These are phyloP conservation scores for Suillus cothurnatus DNA, from an alignment of 768 basidiomycete genomes.

Conservation along the genomic window DNA sequence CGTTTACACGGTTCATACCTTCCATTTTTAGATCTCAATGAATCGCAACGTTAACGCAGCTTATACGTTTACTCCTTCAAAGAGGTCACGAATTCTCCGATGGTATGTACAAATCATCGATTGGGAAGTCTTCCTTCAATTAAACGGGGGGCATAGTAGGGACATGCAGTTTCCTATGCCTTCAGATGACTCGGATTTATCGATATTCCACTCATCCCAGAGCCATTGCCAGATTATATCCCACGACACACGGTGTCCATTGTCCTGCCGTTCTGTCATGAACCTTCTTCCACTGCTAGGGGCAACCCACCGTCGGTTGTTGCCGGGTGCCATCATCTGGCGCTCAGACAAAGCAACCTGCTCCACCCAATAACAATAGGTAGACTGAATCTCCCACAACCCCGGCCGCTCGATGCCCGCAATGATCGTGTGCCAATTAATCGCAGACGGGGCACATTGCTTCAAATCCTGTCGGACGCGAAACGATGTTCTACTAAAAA, in stretches of 20 bases:
- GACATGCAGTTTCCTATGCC: not conserved
- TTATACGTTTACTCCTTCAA: not conserved
- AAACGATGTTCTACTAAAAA: not conserved
- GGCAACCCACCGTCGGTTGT: not conserved
- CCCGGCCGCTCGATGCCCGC: constrained; percentile 2
- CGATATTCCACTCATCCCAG: not conserved
- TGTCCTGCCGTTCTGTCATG: not conserved
- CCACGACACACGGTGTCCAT: constrained; percentile 1
- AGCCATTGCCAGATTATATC: not conserved
- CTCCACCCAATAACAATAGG: not conserved
- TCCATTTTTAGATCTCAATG: constrained; percentile 1
- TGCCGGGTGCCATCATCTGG: not conserved
- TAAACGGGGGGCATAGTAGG: not conserved
- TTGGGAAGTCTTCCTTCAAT: constrained; percentile 1
- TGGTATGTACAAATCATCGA: constrained; percentile 3
- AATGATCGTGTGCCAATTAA: not conserved
- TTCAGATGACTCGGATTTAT: not conserved
- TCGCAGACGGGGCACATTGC: not conserved
- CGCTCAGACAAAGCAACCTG: not conserved
- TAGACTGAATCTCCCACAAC: not conserved
- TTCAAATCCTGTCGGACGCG: not conserved
- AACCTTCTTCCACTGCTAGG: constrained; percentile 4
- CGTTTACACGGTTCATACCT: constrained; percentile 9
- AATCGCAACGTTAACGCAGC: constrained; percentile 1
- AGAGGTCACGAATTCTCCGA: not conserved